phyloP scores from a whole-genome alignment of 2,329 filamentous ascomycete genomes.

The Nemania bipapillata region DNA sequence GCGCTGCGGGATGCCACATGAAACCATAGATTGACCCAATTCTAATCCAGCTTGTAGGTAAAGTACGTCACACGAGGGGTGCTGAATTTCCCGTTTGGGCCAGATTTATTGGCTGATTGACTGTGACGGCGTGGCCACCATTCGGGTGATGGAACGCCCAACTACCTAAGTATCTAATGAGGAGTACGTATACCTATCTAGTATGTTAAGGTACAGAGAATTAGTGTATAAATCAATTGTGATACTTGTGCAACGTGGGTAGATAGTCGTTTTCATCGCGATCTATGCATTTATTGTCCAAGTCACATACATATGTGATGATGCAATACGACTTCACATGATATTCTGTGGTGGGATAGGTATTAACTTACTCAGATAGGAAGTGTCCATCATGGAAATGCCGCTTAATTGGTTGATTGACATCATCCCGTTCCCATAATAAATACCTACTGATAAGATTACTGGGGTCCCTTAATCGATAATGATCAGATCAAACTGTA shows the following conservation, averaged over 20 bases:
- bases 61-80: conserved; percentile 32
- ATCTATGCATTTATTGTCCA: too few relatives aligned
- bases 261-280: neutral
- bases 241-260: neutral
- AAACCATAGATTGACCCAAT: conserved; percentile 29
- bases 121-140: conserved; percentile 3
- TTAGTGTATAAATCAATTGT: neutral
- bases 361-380: neutral
- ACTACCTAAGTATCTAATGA: neutral
- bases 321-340: conserved; percentile 7
- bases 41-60: conserved; percentile 7
- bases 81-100: conserved; percentile 21
- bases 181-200: neutral
- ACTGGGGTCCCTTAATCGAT: too few relatives aligned
- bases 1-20: conserved; percentile 29
- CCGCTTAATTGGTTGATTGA: neutral
- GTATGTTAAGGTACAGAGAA: neutral
- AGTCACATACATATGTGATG: too few relatives aligned
- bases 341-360: neutral
- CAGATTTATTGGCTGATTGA: conserved; percentile 5
- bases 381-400: neutral
- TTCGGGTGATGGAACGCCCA: conserved; percentile 1
- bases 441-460: too few relatives aligned
- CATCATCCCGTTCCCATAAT: neutral
- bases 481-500: neutral